These are phyloP conservation scores for Stachybotrys echinatus DNA, from an alignment of 2,329 filamentous ascomycete genomes.

Conservation along the genomic window DNA sequence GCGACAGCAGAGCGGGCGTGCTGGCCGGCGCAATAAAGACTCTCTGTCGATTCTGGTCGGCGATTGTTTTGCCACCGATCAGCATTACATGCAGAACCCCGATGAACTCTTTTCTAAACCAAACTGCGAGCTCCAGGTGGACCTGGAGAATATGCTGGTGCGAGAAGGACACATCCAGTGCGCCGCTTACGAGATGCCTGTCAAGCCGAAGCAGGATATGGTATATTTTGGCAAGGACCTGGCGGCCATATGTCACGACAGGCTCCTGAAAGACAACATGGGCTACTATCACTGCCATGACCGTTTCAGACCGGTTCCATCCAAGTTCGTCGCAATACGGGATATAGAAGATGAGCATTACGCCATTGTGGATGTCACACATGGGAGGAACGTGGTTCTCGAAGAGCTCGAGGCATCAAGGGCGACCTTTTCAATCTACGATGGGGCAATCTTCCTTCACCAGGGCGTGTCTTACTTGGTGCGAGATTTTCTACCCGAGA, in stretches of 20 bases:
- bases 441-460: constrained; percentile 94
- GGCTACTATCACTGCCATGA: constrained; percentile 90
- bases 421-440: constrained; percentile 94
- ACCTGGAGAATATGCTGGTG: constrained; percentile 86
- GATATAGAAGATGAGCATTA: constrained; percentile 90
- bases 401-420: constrained; percentile 95
- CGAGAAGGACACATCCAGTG: constrained; percentile 94
- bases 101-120: constrained; percentile 90
- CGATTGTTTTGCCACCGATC: constrained; percentile 84
- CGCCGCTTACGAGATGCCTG: constrained; percentile 90
- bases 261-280: constrained; percentile 66
- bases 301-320: constrained; percentile 80
- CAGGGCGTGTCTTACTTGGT: constrained; percentile 93
- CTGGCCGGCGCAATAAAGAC: constrained; percentile 87
- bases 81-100: constrained; percentile 96
- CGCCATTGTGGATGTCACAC: constrained; percentile 83
- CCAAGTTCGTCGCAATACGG: constrained; percentile 78
- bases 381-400: constrained; percentile 76
- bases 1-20: constrained; percentile 88
- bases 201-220: constrained; percentile 69
- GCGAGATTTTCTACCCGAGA: constrained; percentile 77
- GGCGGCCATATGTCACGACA: constrained; percentile 63
- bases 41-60: constrained; percentile 86
- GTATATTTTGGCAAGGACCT: constrained; percentile 77
- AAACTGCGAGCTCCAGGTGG: constrained; percentile 83